Conservation (phyloP, 129 eudicot genomes). For the Apium graveolens region DNA sequence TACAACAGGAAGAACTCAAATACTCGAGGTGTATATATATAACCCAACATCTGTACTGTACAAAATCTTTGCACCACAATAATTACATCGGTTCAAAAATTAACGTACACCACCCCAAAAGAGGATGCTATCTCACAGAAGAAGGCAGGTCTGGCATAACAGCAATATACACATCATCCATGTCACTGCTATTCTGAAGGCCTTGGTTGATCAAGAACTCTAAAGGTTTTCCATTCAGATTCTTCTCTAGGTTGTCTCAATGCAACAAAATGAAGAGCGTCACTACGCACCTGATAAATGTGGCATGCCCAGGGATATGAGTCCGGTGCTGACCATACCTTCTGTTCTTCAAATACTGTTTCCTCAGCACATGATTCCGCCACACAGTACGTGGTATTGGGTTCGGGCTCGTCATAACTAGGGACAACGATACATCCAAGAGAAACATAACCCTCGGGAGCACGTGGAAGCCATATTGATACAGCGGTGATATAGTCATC, state of each 20-base stretch:
- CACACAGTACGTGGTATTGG: slow-evolving; percentile 40
- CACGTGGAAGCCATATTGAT: slow-evolving; percentile 91
- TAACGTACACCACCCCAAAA: neutral
- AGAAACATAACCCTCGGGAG: slow-evolving; percentile 81
- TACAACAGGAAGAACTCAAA: too few species aligned
- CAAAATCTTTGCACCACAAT: neutral
- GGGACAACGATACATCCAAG: slow-evolving; percentile 79
- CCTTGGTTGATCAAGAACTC: slow-evolving; percentile 45
- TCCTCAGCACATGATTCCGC: slow-evolving; percentile 60
- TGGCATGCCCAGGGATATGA: slow-evolving; percentile 97
- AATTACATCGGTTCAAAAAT: neutral
- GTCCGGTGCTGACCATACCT: slow-evolving; percentile 88
- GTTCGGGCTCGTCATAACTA: slow-evolving; percentile 62
- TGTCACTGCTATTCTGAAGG: neutral
- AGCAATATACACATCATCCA: neutral
- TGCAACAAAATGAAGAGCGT: slow-evolving; percentile 86
- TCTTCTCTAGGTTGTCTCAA: slow-evolving; percentile 76
- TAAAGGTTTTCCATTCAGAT: slow-evolving; percentile 60
- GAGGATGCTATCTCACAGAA: neutral
- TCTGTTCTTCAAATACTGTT: slow-evolving; percentile 66
- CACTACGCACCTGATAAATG: slow-evolving; percentile 71
- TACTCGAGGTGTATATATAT: neutral
- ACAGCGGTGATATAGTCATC: slow-evolving; percentile 67
- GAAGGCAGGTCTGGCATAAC: neutral
- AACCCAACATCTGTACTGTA: neutral